Percentiles rank a stretch among this genome's conserved stretches.
phyloP scores from a whole-genome alignment of 2,329 filamentous ascomycete species.

The Fusarium piperis region DNA sequence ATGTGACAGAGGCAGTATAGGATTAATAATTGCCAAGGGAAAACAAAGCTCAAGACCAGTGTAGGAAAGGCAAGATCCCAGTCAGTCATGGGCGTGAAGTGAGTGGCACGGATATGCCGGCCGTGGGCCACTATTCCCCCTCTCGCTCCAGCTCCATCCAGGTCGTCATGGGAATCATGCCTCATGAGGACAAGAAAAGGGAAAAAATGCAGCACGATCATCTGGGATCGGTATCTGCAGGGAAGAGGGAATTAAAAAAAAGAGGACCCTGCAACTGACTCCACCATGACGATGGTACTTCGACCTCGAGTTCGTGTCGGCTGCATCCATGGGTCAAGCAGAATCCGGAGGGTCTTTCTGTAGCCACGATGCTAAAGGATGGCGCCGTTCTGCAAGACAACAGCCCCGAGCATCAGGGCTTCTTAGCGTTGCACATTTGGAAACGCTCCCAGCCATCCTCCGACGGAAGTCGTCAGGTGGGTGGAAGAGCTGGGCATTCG shows the following conservation, averaged over 20 bases:
- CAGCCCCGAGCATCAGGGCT: neutral
- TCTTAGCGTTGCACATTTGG: neutral
- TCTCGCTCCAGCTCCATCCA: constrained; percentile 3
- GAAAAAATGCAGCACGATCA: constrained; percentile 4
- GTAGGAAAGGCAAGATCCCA: neutral
- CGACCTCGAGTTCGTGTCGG: constrained; percentile 10
- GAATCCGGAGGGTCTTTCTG: constrained; percentile 1
- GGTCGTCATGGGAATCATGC: constrained; percentile 15
- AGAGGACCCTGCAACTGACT: constrained; percentile 34
- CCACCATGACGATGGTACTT: constrained; percentile 34
- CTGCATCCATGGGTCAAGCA: constrained; percentile 1
- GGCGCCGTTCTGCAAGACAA: neutral
- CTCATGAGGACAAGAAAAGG: constrained; percentile 19
- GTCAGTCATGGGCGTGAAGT: neutral
- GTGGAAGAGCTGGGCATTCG: neutral
- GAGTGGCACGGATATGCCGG: constrained; percentile 2
- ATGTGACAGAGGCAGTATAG: neutral
- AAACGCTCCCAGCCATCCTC: neutral
- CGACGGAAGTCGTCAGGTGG: neutral
- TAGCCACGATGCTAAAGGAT: neutral
- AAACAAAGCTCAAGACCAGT: neutral
- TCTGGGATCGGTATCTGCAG: constrained; percentile 29
- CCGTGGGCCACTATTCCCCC: constrained; percentile 11
- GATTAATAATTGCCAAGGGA: constrained; percentile 10
- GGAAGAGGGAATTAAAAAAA: constrained; percentile 24